These are phyloP conservation scores for Pythium aphanidermatum DNA, from an alignment of 352 stramenopile genomes.

Conservation along the genomic window DNA sequence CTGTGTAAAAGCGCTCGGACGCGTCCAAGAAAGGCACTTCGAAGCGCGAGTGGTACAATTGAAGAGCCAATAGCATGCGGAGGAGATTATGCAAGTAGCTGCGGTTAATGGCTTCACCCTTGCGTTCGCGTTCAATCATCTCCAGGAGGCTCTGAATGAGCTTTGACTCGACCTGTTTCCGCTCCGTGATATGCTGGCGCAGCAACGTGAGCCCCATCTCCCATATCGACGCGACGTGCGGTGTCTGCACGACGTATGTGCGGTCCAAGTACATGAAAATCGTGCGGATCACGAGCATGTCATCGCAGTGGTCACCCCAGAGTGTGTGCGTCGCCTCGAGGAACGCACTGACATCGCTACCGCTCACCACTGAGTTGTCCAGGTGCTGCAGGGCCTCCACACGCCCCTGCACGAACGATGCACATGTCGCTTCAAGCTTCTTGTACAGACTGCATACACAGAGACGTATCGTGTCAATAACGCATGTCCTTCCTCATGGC, in stretches of 20 bases:
- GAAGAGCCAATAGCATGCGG: constrained; percentile 78
- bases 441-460: constrained; percentile 38
- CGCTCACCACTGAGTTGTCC: constrained; percentile 13
- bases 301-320: constrained; percentile 89
- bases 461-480: not conserved
- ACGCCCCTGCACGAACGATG: constrained; percentile 46
- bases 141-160: constrained; percentile 69
- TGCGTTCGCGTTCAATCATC: constrained; percentile 85
- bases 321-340: constrained; percentile 68
- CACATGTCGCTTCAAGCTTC: constrained; percentile 63
- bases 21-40: constrained; percentile 83
- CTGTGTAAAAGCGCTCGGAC: constrained; percentile 82
- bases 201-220: constrained; percentile 85
- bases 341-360: constrained; percentile 62
- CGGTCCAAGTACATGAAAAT: constrained; percentile 93
- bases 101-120: constrained; percentile 82
- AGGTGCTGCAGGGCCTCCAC: constrained; percentile 57
- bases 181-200: constrained; percentile 50
- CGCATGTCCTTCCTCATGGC: no score
- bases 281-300: constrained; percentile 91
- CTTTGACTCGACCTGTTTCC: constrained; percentile 51
- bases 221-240: constrained; percentile 85
- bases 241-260: constrained; percentile 85
- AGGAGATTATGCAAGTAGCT: constrained; percentile 77
- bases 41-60: constrained; percentile 84